Base-by-base conservation (phyloP, 257 asterid genomes). In the Nicotiana paniculata region DNA sequence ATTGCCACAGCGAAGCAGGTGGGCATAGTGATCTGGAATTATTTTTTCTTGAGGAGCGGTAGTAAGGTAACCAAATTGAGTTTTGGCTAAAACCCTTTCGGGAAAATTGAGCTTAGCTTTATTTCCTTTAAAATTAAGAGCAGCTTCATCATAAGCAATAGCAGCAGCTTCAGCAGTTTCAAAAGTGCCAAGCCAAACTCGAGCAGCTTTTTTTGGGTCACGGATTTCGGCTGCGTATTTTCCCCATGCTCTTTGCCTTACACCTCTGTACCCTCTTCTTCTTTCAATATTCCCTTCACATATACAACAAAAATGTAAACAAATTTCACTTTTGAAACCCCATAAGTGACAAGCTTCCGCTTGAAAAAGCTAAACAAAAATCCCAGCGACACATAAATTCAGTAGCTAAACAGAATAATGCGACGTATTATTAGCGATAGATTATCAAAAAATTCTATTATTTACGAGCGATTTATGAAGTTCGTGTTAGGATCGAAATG, bases 61-160 rank as follows among this genome's bases (percentile, higher is more conserved):
- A 9, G 83, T 81, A 10, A 81, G 67, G 77, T 81, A 81, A 9
- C 83, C 83, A 32, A 81, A 81, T 57, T 67, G 67, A 17, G 79
- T 81, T 67, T 53, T 63, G 12, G 46, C 32, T 81, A 67, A 39
- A 53, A 81, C 83, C 15, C 83, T 55, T 67, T 81, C 83, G 0
- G 83, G 83, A 26, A 81, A 81, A 35, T 81, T 81, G 12, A 81
- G 83, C 43, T 81, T 81, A 17, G 83, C 83, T 55, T 81, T 81
- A 10, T n/a, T 81, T 35, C 83, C 79, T 81, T 67, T 81, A 37
- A 81, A 81, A 8, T 54, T 66, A 48, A 81, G 55, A 7, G 83
- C 83, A 64, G 83, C 83, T 81, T 81, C 79, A 81, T 81, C 83
- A 37, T 81, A 81, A 4, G 83, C 83, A 64, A 81, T 24, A 5